Evolutionary conservation across 176 grass and related monocot species (phyloP).

Genomic region (Paspalum notatum): DNA sequence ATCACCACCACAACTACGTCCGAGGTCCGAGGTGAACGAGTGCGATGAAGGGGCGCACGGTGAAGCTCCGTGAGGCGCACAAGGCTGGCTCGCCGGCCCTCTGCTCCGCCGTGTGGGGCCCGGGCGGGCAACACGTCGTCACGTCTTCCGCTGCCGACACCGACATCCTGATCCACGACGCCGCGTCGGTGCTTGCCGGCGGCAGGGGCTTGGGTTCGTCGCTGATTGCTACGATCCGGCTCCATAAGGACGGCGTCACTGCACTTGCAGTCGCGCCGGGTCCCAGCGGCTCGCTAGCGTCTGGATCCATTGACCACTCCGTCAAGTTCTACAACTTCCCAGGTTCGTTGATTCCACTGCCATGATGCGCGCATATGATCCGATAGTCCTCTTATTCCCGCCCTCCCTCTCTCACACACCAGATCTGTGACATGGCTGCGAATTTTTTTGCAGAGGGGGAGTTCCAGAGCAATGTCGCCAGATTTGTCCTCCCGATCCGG

Average conservation of each 20-base stretch:
- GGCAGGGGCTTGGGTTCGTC: slow-evolving; percentile 28
- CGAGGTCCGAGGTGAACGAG: slow-evolving; percentile 9
- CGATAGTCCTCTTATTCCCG: too few species aligned
- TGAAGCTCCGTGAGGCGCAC: slow-evolving; percentile 93
- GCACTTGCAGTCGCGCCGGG: slow-evolving; percentile 70
- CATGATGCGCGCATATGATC: neutral
- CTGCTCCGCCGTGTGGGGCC: slow-evolving; percentile 71
- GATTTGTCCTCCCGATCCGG: slow-evolving; percentile 86
- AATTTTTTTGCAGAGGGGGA: slow-evolving; percentile 55
- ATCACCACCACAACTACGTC: too few species aligned
- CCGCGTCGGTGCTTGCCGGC: slow-evolving; percentile 36
- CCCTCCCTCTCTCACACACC: neutral
- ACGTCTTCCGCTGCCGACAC: slow-evolving; percentile 70
- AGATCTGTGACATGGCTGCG: slow-evolving; percentile 15
- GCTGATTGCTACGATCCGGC: slow-evolving; percentile 45
- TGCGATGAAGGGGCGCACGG: slow-evolving; percentile 67
- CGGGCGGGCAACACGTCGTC: slow-evolving; percentile 59
- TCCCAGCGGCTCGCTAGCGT: slow-evolving; percentile 56
- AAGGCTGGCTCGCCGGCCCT: slow-evolving; percentile 53
- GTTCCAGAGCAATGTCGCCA: slow-evolving; percentile 84
- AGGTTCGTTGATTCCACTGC: slow-evolving; percentile 50
- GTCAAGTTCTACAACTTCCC: slow-evolving; percentile 91
- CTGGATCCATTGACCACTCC: slow-evolving; percentile 86
- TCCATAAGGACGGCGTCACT: slow-evolving; percentile 88
- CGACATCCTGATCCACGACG: slow-evolving; percentile 70